phyloP scores from a whole-genome alignment of 2,329 filamentous ascomycete species.

The Claviceps spartinae region DNA sequence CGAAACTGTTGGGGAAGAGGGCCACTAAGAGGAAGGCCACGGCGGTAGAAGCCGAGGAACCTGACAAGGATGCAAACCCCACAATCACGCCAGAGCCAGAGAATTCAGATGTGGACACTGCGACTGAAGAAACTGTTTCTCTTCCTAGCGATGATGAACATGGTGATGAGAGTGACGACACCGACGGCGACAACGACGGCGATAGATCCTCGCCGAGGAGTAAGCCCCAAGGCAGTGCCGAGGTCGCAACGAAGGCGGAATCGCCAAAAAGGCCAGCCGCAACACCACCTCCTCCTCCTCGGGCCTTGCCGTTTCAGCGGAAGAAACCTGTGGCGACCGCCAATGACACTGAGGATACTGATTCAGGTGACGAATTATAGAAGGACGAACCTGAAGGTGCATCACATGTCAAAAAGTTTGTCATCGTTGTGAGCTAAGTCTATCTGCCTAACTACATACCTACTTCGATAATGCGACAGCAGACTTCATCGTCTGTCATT shows the following conservation, averaged over 20 bases:
- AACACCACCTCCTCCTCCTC: constrained; percentile 24
- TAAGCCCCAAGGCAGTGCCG: background rate
- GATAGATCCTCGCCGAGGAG: background rate
- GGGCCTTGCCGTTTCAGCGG: constrained; percentile 32
- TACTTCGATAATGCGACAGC: background rate
- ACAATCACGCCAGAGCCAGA: constrained; percentile 20
- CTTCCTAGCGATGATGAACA: constrained; percentile 22
- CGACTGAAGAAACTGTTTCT: constrained; percentile 26
- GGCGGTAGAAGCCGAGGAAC: constrained; percentile 27
- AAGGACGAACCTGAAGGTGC: too few relatives aligned
- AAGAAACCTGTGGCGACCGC: constrained; percentile 15
- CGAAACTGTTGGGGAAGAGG: constrained; percentile 24
- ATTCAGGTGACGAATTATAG: constrained; percentile 43
- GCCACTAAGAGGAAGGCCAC: constrained; percentile 35
- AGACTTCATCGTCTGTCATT: constrained; percentile 29
- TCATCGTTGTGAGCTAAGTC: background rate
- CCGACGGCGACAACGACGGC: constrained; percentile 5
- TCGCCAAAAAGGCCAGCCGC: constrained; percentile 11
- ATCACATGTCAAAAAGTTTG: background rate
- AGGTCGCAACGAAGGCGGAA: background rate
- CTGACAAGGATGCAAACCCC: constrained; percentile 33
- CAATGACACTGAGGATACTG: constrained; percentile 40
- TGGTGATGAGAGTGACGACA: constrained; percentile 23
- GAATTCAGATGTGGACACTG: constrained; percentile 26
- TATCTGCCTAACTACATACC: background rate